Base-by-base conservation (phyloP, 106 monocot species). In the Posidonia australis region DNA sequence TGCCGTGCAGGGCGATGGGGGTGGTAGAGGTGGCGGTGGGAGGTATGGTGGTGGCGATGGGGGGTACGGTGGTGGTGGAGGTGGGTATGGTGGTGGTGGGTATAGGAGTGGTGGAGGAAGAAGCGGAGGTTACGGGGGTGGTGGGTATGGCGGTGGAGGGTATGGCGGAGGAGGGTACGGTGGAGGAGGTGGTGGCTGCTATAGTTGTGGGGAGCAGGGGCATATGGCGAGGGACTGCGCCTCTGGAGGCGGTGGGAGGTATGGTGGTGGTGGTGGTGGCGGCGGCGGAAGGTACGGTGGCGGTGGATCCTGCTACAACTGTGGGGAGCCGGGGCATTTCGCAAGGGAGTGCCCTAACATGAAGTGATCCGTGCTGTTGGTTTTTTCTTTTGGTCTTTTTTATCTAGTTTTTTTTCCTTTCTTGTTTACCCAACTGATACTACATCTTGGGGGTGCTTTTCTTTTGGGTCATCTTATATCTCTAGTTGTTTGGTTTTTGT, bases 311-410 rank as follows among this genome's bases (percentile, higher is more conserved):
- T 77, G 77, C 29, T 77, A 72, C 27, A 67, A 41, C 61, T 77
- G 78, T 9, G 72, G 78, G 1, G 72, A 63, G 63, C 22, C 29
- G 27, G 76, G 76, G 13, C 76, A 76, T 52, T 72, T 78, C 47
- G 72, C 72, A 1, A 78, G 72, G 72, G 72, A 78, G 31, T 78
- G 78, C 57, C 67, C 30, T 14, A 62, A 36, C 61, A n/a, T 24
- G 42, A 62, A 62, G 61, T 62, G 42, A 59, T 10, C 18, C 26
- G 29, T 51, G 19, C 59, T 49, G 23, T 21, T 63, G n/a, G 18
- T 62, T 5, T 36, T 62, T 18, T 57, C 13, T 28, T 16, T 17
- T 58, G 14, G 30, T 16, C 1, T 58, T 16, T 58, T 23, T 58
- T 29, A 1, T 58, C 26, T 58, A 29, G 27, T 58, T 29, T 26